phyloP scores from a whole-genome alignment of 257 asterid species.

The Jacaranda mimosifolia region DNA sequence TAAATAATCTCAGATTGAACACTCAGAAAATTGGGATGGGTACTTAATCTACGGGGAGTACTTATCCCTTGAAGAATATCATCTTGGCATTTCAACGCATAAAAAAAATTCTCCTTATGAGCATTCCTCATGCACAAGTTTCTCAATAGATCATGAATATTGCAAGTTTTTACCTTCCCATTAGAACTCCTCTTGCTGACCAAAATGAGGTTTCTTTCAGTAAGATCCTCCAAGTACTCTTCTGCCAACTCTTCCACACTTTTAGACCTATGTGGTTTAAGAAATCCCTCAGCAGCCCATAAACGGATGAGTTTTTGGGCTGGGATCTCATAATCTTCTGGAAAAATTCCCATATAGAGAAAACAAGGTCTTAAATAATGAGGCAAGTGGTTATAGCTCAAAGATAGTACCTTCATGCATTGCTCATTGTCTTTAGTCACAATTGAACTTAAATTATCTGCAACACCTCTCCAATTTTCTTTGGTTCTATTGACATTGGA shows the following conservation, averaged over 20 bases:
- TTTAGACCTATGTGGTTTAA: not conserved
- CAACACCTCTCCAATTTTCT: conserved; percentile 23
- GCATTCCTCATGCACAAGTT: conserved; percentile 26
- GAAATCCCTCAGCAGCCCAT: conserved; percentile 40
- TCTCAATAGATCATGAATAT: conserved; percentile 34
- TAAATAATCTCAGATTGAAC: too few species aligned
- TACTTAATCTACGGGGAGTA: not conserved
- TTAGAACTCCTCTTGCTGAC: not conserved
- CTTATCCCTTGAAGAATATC: not conserved
- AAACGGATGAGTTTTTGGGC: not conserved
- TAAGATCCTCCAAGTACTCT: conserved; percentile 33
- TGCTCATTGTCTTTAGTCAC: conserved; percentile 2
- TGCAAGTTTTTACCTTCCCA: conserved; percentile 24
- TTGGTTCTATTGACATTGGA: not conserved
- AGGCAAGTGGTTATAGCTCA: conserved; percentile 39
- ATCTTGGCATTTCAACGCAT: not conserved
- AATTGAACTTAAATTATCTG: not conserved
- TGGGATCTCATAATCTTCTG: conserved; percentile 19
- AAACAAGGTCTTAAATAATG: conserved; percentile 31
- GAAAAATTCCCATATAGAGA: conserved; percentile 27
- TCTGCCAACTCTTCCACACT: conserved; percentile 23
- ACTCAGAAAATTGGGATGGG: not conserved
- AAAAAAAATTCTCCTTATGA: conserved; percentile 1
- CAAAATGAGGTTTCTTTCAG: conserved; percentile 26
- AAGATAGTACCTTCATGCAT: not conserved